Percentiles rank a stretch among this genome's conserved stretches.
Conservation (phyloP, 2,329 filamentous ascomycete species). For the Cladophialophora psammophila region DNA sequence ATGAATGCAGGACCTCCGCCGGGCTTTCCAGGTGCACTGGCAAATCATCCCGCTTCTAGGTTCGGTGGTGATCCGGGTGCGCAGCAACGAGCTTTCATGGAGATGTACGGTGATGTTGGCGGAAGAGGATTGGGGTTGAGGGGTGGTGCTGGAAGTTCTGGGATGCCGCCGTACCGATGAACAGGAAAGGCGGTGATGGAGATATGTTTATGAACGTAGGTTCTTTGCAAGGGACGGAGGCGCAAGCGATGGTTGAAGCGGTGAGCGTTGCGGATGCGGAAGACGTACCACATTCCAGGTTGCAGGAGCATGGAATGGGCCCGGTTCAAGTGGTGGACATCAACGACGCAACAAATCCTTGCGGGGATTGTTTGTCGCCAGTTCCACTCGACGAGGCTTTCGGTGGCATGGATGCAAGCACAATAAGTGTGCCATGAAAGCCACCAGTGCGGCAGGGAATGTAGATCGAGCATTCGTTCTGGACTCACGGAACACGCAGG, state of each 20-base stretch:
- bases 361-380: not conserved
- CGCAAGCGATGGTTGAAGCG: not conserved
- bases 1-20: conserved; percentile 51
- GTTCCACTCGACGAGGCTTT: not conserved
- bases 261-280: not conserved
- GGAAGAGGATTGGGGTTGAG: conserved; percentile 46
- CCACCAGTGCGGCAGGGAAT: not conserved
- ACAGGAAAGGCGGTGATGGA: not conserved
- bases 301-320: not conserved
- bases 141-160: conserved; percentile 27
- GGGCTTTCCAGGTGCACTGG: conserved; percentile 48
- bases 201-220: not conserved
- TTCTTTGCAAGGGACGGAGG: not conserved
- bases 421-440: not conserved
- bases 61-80: conserved; percentile 47
- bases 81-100: conserved; percentile 51
- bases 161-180: conserved; percentile 35
- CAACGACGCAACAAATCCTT: not conserved
- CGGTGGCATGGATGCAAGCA: not conserved
- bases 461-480: not conserved
- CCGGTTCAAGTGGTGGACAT: not conserved
- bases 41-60: conserved; percentile 41
- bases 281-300: not conserved
- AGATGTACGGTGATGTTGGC: conserved; percentile 52
- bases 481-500: conserved; percentile 5